These are phyloP conservation scores for Allium fistulosum DNA, from an alignment of 106 monocot genomes.

Conservation along the genomic window DNA sequence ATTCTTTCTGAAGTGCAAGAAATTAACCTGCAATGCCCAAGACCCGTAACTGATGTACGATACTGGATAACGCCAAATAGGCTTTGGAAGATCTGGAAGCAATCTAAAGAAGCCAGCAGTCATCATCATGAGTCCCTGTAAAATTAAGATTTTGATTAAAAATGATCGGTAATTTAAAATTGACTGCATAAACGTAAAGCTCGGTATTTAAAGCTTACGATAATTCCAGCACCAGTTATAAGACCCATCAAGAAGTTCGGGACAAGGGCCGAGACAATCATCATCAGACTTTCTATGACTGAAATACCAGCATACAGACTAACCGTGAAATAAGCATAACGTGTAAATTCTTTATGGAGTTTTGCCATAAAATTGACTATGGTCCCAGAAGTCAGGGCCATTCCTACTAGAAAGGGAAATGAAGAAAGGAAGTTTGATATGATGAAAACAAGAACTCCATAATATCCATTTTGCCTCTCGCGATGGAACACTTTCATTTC, in stretches of 20 bases:
- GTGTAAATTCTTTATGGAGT: constrained; percentile 37
- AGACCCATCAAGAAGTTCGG: constrained; percentile 93
- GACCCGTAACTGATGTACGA: constrained; percentile 76
- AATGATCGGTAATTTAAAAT: background rate
- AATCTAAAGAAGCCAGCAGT: constrained; percentile 75
- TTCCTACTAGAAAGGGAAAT: constrained; percentile 51
- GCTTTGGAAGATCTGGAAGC: constrained; percentile 83
- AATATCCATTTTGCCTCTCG: constrained; percentile 76
- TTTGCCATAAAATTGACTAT: constrained; percentile 72
- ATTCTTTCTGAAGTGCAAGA: too few species aligned
- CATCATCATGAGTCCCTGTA: constrained; percentile 95
- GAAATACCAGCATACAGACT: constrained; percentile 57
- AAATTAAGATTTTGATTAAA: background rate
- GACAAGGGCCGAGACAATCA: constrained; percentile 79
- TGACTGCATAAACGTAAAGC: background rate
- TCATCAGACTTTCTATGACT: constrained; percentile 87
- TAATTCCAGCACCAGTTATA: constrained; percentile 69
- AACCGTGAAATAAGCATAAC: constrained; percentile 46
- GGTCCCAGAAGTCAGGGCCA: constrained; percentile 32
- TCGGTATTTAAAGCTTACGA: constrained; percentile 27
- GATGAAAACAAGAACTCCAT: constrained; percentile 71
- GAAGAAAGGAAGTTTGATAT: constrained; percentile 83
- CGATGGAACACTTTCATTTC: constrained; percentile 79
- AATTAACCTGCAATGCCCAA: constrained; percentile 79
- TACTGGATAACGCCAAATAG: constrained; percentile 79